Evolutionary conservation across 2,329 filamentous ascomycete species (phyloP).

Genomic region (Paracoccidioides lutzii): DNA sequence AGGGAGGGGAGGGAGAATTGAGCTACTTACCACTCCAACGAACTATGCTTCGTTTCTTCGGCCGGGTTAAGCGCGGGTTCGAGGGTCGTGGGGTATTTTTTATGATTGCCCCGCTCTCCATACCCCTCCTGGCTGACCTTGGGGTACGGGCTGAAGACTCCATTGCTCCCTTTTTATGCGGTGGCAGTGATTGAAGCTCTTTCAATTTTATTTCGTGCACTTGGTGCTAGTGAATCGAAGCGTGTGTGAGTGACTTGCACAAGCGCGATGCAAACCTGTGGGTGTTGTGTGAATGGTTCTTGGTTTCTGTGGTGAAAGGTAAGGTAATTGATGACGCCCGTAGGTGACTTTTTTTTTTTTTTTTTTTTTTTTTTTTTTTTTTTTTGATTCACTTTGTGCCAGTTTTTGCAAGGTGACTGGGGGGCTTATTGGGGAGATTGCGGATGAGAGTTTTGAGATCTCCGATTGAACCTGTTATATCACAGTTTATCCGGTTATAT

Average conservation of each 20-base stretch:
- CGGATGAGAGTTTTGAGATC: no score
- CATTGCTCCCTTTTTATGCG: not conserved
- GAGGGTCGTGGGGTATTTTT: not conserved
- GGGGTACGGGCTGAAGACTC: no score
- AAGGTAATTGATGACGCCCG: no score
- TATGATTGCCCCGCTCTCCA: not conserved
- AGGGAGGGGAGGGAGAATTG: not conserved
- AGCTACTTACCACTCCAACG: slow-evolving; percentile 31
- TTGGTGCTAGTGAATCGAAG: not conserved
- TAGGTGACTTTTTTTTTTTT: not conserved
- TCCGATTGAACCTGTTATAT: no score
- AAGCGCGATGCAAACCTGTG: not conserved
- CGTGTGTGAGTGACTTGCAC: not conserved
- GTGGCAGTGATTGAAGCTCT: not conserved
- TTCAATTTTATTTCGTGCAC: not conserved
- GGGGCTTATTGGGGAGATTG: no score
- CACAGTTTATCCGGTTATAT: no score
- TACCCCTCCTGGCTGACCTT: not conserved
- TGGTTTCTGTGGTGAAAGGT: not conserved
- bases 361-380: not conserved
- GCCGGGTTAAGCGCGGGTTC: slow-evolving; percentile 15
- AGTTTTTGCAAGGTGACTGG: no score
- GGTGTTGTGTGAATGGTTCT: no score
- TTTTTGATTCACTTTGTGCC: no score
- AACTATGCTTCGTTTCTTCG: slow-evolving; percentile 25